Evolutionary conservation across 139 green algal genomes (phyloP), one percentile per base, ranked within the genome.

Genomic region (Closterium sp.): DNA sequence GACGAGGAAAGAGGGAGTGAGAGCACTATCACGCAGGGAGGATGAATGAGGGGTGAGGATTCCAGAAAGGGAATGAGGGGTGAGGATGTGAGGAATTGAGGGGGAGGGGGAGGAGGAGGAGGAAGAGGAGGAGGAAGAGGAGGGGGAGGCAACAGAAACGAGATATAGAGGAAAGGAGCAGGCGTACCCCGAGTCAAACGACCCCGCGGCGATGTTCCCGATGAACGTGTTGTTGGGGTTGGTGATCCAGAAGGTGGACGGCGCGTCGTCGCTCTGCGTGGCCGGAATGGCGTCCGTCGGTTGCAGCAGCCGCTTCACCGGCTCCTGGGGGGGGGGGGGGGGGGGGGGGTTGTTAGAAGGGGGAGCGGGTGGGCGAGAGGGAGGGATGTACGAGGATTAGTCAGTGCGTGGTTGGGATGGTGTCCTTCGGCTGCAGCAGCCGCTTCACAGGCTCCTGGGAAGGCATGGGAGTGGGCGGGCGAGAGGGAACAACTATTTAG

Each of bases 241-340:
- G 36, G 96, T 96, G 92, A 97, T 95, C 96, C 96, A 98, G 93
- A 97, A 98, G 1, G 94, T 95, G 21, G 96, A 96, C 1, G 96
- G 95, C 16, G 90, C 95, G 5, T 94, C 96, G 91, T 98, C 96
- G 1, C 95, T 97, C 84, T 93, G n/a, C 5, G 55, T 36, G 19
- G 33, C 33, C 8, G 33, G 43, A 10, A 64, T 32, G 31, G 43
- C 28, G 88, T 93, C 95, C 36, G 38, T 90, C n/a, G 84, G 84
- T 31, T 88, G 84, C 32, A 88, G 84, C 31, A 28, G 21, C 10
- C 84, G 31, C 84, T 38, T 34, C 30, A 33, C 30, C 21, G 84
- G 84, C 84, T 88, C 84, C 84, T 88, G 84, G 8, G 16, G 16
- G 38, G 38, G 38, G 38, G 38, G 38, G 21, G 38, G 38, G 8